Base-by-base conservation (phyloP, 2,329 filamentous ascomycete genomes). In the Arthrinium puccinioides region DNA sequence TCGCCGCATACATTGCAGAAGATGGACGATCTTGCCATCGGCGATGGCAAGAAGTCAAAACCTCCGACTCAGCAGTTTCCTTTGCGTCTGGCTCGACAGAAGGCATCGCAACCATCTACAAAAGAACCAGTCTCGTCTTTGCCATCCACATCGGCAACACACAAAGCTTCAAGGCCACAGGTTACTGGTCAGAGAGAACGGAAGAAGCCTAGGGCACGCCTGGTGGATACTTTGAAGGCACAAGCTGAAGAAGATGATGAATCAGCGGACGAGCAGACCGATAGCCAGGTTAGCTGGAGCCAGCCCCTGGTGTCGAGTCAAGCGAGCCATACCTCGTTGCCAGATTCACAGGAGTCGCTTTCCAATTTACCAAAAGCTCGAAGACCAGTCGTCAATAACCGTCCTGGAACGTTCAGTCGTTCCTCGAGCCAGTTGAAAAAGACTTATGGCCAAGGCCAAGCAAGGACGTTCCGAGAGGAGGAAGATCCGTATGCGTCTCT, bases 381-480 rank as follows among this genome's bases (percentile, higher is more conserved):
- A n/a, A n/a, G n/a, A n/a, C n/a, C n/a, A n/a, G n/a, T n/a, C n/a
- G n/a, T n/a, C n/a, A n/a, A n/a, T n/a, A n/a, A n/a, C 8, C 24
- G 14, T 11, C 24, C 16, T 11, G 40, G 51, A 10, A 32, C 36
- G 21, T 57, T 57, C 31, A 39, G 44, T 6, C 49, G 56, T 11
- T 52, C 55, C 11, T 53, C 43, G 8, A 57, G 55, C 36, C 48
- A 49, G 10, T 44, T 56, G 13, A 57, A 57, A 39, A 54, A 51
- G 19, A 57, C 54, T 5, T 59, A 59, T 33, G 56, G 55, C 9
- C 49, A 57, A 39, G 56, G 55, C 9, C 49, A 57, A 39, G 46
- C 49, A 10, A 54, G 47, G 23, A 56, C 48, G 25, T 45, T 56
- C 4, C 41, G 54, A 36, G 54, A 59, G 41, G 56, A 53, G 25